Conservation (phyloP, 352 stramenopile species). For the Blastocystis sp. region DNA sequence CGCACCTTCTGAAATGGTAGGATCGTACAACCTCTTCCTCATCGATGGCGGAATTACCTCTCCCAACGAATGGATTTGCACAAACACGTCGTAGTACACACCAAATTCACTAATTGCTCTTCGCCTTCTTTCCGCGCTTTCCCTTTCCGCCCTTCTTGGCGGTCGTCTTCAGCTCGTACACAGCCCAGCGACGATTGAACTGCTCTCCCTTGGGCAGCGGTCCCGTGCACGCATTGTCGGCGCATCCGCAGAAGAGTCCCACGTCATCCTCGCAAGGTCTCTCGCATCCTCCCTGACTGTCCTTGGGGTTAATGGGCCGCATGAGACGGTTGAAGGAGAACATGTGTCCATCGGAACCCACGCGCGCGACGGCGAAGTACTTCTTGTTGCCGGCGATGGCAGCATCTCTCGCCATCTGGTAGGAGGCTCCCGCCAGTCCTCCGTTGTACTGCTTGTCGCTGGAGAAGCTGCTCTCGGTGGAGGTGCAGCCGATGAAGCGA, state of each 20-base stretch:
- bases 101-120: neutral
- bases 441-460: slow-evolving; percentile 76
- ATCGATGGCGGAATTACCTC: too few relatives aligned
- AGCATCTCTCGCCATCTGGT: slow-evolving; percentile 73
- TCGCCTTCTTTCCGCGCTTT: neutral
- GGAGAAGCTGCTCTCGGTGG: slow-evolving; percentile 70
- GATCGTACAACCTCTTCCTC: too few relatives aligned
- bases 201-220: slow-evolving; percentile 68
- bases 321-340: slow-evolving; percentile 74
- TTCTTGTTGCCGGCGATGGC: slow-evolving; percentile 71
- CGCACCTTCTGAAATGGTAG: too few relatives aligned
- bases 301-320: slow-evolving; percentile 63
- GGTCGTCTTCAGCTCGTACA: slow-evolving; percentile 67
- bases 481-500: slow-evolving; percentile 71
- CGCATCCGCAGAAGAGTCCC: slow-evolving; percentile 72
- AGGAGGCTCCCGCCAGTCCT: slow-evolving; percentile 75
- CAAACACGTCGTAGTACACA: neutral
- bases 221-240: slow-evolving; percentile 70
- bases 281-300: slow-evolving; percentile 72
- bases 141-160: neutral
- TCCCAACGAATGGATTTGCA: too few relatives aligned
- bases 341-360: slow-evolving; percentile 70
- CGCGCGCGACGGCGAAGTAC: slow-evolving; percentile 74
- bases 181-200: slow-evolving; percentile 76
- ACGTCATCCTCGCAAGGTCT: slow-evolving; percentile 70